Percentiles rank a stretch among this genome's conserved stretches.
These are phyloP conservation scores for Wallemia mellicola DNA, from an alignment of 1,284 basidiomycete species.

Conservation along the genomic window DNA sequence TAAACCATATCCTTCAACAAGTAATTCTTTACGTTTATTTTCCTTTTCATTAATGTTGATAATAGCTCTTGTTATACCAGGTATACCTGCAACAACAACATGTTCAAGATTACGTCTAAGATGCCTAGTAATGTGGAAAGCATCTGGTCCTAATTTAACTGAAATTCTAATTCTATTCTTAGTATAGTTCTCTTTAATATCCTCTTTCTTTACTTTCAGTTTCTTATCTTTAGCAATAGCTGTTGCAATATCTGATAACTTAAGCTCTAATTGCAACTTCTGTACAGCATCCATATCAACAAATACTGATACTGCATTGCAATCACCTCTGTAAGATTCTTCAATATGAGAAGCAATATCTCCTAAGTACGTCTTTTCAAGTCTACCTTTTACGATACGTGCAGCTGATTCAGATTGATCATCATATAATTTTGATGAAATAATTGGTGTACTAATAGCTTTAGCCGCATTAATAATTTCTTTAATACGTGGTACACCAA, in stretches of 20 bases:
- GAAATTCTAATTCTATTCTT: slow-evolving; percentile 63
- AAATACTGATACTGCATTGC: slow-evolving; percentile 78
- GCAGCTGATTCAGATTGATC: slow-evolving; percentile 62
- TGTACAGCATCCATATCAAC: slow-evolving; percentile 69
- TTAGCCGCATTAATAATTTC: slow-evolving; percentile 99
- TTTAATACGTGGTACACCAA: slow-evolving; percentile 97
- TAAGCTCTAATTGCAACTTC: slow-evolving; percentile 42
- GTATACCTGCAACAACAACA: slow-evolving; percentile 76
- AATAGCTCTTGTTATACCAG: slow-evolving; percentile 57
- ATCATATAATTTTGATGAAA: slow-evolving; percentile 75
- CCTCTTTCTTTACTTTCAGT: slow-evolving; percentile 77
- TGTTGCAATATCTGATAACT: not conserved
- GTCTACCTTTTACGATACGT: slow-evolving; percentile 80
- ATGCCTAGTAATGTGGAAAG: slow-evolving; percentile 62
- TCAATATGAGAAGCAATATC: slow-evolving; percentile 81
- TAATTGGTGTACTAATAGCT: slow-evolving; percentile 87
- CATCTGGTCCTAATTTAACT: slow-evolving; percentile 45
- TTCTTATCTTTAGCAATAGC: slow-evolving; percentile 12
- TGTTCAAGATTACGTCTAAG: slow-evolving; percentile 48
- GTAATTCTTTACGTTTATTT: slow-evolving; percentile 40
- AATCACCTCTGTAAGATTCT: slow-evolving; percentile 77
- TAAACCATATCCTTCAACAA: slow-evolving; percentile 93
- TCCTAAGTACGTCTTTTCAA: slow-evolving; percentile 82
- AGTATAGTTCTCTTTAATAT: slow-evolving; percentile 46
- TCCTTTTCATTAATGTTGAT: slow-evolving; percentile 72